A percentile compares a stretch with the other conserved stretches of the same genome.
Conservation (phyloP, 495 filamentous ascomycete species). For the Pseudevernia furfuracea region DNA sequence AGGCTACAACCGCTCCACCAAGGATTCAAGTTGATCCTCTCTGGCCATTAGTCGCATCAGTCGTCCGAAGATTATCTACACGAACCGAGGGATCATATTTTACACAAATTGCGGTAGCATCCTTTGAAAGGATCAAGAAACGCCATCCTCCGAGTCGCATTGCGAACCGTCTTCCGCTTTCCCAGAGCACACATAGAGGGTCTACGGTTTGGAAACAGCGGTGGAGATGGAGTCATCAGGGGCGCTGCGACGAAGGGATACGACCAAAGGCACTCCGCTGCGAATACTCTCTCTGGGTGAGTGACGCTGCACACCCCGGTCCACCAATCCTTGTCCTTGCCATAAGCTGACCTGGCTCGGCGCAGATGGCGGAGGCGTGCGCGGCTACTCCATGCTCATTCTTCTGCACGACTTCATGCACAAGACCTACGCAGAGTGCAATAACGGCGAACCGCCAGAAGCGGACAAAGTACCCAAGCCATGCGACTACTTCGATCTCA, state of each 20-base stretch:
- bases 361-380: constrained; percentile 88
- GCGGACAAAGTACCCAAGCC: constrained; percentile 89
- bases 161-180: neutral
- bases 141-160: neutral
- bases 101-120: neutral
- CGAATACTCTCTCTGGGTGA: constrained; percentile 85
- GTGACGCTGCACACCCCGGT: constrained; percentile 26
- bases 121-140: neutral
- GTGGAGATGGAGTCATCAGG: constrained; percentile 17
- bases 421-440: constrained; percentile 73
- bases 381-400: constrained; percentile 94
- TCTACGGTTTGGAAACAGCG: neutral
- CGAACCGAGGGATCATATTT: neutral
- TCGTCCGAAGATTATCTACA: neutral
- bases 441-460: constrained; percentile 76
- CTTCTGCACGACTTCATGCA: constrained; percentile 96
- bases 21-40: neutral
- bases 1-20: constrained; percentile 11
- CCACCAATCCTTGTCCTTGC: neutral
- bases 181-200: neutral
- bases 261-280: constrained; percentile 86
- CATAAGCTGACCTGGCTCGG: neutral
- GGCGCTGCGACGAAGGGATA: constrained; percentile 69
- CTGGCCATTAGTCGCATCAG: neutral
- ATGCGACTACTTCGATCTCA: constrained; percentile 97